These are phyloP conservation scores for Pulveroboletus sp. DNA, from an alignment of 768 basidiomycete genomes.

Conservation along the genomic window DNA sequence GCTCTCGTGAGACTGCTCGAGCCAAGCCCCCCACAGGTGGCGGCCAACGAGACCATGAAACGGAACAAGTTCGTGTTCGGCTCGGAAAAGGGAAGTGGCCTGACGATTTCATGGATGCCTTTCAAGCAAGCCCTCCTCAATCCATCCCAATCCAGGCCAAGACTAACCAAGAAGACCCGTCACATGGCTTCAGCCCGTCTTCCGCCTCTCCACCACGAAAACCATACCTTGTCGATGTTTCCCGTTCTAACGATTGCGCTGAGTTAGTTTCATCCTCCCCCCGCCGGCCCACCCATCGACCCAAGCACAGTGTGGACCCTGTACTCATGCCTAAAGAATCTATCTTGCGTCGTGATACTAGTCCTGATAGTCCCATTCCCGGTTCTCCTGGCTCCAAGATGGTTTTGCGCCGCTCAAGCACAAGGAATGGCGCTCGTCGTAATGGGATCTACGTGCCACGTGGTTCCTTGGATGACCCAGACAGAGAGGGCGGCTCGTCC, in stretches of 20 bases:
- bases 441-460: constrained; percentile 47
- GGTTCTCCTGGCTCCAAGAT: constrained; percentile 37
- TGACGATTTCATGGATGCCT: constrained; percentile 68
- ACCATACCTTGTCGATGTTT: constrained; percentile 46
- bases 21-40: constrained; percentile 17
- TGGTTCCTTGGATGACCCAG: constrained; percentile 32
- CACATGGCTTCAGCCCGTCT: constrained; percentile 31
- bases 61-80: constrained; percentile 41
- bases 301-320: constrained; percentile 59
- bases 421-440: constrained; percentile 43
- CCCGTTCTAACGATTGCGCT: constrained; percentile 42
- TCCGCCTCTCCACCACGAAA: constrained; percentile 50
- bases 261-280: constrained; percentile 37
- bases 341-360: constrained; percentile 46
- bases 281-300: constrained; percentile 57
- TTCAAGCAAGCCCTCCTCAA: constrained; percentile 34
- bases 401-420: constrained; percentile 54
- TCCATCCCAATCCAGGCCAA: constrained; percentile 26
- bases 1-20: constrained; percentile 32
- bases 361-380: constrained; percentile 48
- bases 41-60: constrained; percentile 20
- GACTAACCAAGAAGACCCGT: constrained; percentile 20
- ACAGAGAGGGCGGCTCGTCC: constrained; percentile 33
- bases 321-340: constrained; percentile 47
- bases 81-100: constrained; percentile 81